A percentile compares a stretch with the other conserved stretches of the same genome.
Conservation (phyloP, 306 rosid species). For the Lathyrus aphaca region DNA sequence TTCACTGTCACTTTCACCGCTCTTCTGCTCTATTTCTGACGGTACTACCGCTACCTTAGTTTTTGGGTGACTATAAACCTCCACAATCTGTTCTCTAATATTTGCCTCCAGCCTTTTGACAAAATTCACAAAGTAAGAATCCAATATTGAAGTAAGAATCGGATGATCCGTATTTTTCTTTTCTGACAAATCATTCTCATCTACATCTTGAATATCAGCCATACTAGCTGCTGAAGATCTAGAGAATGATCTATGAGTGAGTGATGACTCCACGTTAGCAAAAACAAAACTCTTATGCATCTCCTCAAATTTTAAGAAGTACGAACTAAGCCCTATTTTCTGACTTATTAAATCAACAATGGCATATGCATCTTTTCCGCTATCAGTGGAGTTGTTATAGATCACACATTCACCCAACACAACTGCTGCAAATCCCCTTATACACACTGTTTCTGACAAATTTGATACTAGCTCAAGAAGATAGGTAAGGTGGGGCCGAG, state of each 20-base stretch:
- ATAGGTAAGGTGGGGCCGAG: constrained; percentile 87
- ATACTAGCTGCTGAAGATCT: constrained; percentile 89
- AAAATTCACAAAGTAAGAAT: constrained; percentile 62
- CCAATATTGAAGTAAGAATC: constrained; percentile 73
- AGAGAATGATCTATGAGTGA: constrained; percentile 56
- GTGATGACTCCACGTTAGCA: constrained; percentile 55
- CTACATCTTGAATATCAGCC: constrained; percentile 78
- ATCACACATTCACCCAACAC: constrained; percentile 93
- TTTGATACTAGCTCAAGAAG: constrained; percentile 82
- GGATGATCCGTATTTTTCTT: constrained; percentile 68
- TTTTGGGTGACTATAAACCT: constrained; percentile 82
- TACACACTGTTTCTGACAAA: constrained; percentile 68
- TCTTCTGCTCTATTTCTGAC: constrained; percentile 83
- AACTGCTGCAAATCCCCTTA: constrained; percentile 81
- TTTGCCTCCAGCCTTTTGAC: constrained; percentile 67
- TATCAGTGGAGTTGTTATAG: constrained; percentile 72
- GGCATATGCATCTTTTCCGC: constrained; percentile 72
- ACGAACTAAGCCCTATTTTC: constrained; percentile 85
- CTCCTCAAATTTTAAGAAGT: constrained; percentile 84
- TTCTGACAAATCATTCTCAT: constrained; percentile 55
- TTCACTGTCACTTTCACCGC: constrained; percentile 75
- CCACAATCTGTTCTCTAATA: constrained; percentile 80
- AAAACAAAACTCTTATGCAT: constrained; percentile 72
- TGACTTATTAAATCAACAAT: constrained; percentile 82
- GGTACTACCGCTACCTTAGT: constrained; percentile 89